Evolutionary conservation across 179 eudicot genomes (phyloP).

Genomic region (Patellifolia procumbens): DNA sequence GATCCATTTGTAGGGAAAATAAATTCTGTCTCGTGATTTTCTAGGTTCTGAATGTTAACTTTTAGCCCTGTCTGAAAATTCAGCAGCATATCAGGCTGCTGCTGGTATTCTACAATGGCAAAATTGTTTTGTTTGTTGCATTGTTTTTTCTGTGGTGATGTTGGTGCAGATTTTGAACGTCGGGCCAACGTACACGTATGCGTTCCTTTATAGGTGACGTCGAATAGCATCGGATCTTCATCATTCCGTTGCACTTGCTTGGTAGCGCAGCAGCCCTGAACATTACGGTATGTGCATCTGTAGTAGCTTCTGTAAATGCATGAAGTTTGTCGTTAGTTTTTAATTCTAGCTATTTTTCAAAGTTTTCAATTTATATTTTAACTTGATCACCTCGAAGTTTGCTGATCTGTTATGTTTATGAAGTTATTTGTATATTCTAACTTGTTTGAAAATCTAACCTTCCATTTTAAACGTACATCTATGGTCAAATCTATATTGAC

Average conservation of each 20-base stretch:
- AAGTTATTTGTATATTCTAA: neutral
- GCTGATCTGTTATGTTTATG: neutral
- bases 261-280: slow-evolving; percentile 67
- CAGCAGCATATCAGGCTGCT: slow-evolving; percentile 34
- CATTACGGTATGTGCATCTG: slow-evolving; percentile 75
- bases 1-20: slow-evolving; percentile 43
- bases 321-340: slow-evolving; percentile 25
- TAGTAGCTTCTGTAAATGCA: slow-evolving; percentile 80
- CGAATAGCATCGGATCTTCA: slow-evolving; percentile 59
- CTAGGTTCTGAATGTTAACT: slow-evolving; percentile 42
- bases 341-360: neutral
- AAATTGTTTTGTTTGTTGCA: slow-evolving; percentile 24
- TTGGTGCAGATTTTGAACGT: slow-evolving; percentile 42
- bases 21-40: slow-evolving; percentile 38
- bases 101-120: slow-evolving; percentile 28
- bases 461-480: neutral
- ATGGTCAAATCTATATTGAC: neutral
- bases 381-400: neutral
- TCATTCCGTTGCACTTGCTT: slow-evolving; percentile 89
- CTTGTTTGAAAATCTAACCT: neutral
- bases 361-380: neutral
- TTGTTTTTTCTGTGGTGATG: slow-evolving; percentile 48
- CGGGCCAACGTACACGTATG: slow-evolving; percentile 57
- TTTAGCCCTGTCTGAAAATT: slow-evolving; percentile 47
- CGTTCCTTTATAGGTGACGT: slow-evolving; percentile 69